Evolutionary conservation across 768 basidiomycete genomes (phyloP).

Genomic region (Rhodosporidiobolus sp.): DNA sequence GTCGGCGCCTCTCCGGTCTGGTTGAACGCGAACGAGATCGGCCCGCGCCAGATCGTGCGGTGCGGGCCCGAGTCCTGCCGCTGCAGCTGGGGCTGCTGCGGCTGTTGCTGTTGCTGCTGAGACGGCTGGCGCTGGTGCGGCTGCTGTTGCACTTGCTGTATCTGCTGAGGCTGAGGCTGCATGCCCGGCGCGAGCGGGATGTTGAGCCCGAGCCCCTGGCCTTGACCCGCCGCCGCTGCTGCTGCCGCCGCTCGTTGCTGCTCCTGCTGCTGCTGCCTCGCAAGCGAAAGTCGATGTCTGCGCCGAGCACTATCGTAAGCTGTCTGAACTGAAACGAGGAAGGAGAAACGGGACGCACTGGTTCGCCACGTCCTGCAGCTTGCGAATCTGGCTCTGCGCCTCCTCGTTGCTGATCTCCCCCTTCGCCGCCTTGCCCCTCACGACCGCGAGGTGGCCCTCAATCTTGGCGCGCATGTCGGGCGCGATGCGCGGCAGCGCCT

Average conservation of each 20-base stretch:
- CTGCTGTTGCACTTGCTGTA: neutral
- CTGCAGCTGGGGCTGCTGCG: neutral
- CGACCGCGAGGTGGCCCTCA: conserved; percentile 14
- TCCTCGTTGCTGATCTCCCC: conserved; percentile 22
- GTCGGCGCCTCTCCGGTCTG: neutral
- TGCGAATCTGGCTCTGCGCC: conserved; percentile 14
- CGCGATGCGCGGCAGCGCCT: conserved; percentile 24
- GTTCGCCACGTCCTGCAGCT: conserved; percentile 32
- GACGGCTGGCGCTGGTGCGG: neutral
- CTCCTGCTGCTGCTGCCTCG: conserved; percentile 11
- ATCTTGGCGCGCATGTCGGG: conserved; percentile 32
- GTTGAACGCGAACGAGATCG: conserved; percentile 29
- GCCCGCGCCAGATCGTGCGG: conserved; percentile 25
- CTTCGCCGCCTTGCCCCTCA: conserved; percentile 8
- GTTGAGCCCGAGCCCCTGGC: conserved; percentile 24
- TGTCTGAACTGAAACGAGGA: no score
- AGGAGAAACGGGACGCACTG: conserved; percentile 2
- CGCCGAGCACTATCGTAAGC: neutral
- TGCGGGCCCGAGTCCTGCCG: conserved; percentile 4
- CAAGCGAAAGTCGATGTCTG: conserved; percentile 11
- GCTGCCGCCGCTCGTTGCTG: no score
- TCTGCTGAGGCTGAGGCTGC: neutral
- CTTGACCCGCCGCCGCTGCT: neutral
- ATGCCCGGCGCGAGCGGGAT: conserved; percentile 15
- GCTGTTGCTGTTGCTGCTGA: conserved; percentile 2